Evolutionary conservation across 768 basidiomycete species (phyloP), one percentile per base, ranked within the genome.

Genomic region (Chalciporus piperatus): DNA sequence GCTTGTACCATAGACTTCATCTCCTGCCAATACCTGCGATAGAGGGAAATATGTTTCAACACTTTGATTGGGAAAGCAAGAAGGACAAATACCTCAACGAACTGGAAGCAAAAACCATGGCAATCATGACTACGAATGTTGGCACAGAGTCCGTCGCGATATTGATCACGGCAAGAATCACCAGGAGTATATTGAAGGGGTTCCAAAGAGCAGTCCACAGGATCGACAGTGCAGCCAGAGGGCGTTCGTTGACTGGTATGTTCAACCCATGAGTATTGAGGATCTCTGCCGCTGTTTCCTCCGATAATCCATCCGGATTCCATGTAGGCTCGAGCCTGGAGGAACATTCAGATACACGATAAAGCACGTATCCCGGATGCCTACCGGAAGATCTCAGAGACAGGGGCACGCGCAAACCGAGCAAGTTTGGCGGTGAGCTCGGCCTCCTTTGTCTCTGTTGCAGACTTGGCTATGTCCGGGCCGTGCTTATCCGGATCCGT

Each of bases 51-150:
- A 22, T 4, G 16, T 20, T 28, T 52, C 1, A 58, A 46, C 10
- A 17, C 4, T 40, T 25, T 17, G 0, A 3, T 48, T 3, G n/a
- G 4, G 16, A n/a, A 1, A 17, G 1, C 5, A 3, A 32, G 12
- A 38, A 42, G 45, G 41, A 30, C 35, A 45, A n/a, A 38, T 45
- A 70, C 60, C 69, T 66, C 44, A 70, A 41, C 12, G 64, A 60
- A 3, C 66, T 68, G 12, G 71, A 71, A 38, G 71, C 69, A 25
- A 71, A 45, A 1, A 72, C 69, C 69, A 70, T 70, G 38, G 55
- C 48, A 27, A 72, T 59, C 69, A 70, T 69, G 44, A 70, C 70
- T 9, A 56, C 55, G 28, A 72, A 70, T 2, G 69, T 70, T 9
- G 69, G 60, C n/a, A 63, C 23, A 19, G 71, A 70, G 35, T 62